phyloP scores from a whole-genome alignment of 768 basidiomycete species.

The Russula emetica region DNA sequence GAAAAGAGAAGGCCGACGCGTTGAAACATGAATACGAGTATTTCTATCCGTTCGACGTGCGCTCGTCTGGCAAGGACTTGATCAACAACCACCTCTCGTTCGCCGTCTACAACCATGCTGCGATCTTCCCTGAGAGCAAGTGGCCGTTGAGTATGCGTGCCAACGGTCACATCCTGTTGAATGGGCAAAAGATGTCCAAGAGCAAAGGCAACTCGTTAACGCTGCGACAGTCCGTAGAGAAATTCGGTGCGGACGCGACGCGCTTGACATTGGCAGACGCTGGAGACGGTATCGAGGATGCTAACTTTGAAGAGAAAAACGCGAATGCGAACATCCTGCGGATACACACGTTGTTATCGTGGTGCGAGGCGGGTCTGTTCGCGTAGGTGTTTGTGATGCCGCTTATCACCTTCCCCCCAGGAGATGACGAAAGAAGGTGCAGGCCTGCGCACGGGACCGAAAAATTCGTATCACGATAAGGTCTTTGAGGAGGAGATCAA shows the following conservation, averaged over 20 bases:
- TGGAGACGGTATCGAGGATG: constrained; percentile 96
- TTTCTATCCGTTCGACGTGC: constrained; percentile 97
- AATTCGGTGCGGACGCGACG: constrained; percentile 96
- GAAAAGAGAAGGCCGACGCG: constrained; percentile 72
- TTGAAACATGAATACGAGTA: constrained; percentile 91
- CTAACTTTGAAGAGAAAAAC: constrained; percentile 98
- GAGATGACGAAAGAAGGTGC: constrained; percentile 74
- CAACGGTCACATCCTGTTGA: constrained; percentile 95
- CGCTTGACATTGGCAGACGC: constrained; percentile 91
- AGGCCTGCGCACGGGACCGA: constrained; percentile 67
- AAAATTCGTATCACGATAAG: constrained; percentile 72
- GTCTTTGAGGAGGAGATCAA: constrained; percentile 92
- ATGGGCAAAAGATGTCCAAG: constrained; percentile 99
- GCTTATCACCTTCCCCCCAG: constrained; percentile 38
- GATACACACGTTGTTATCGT: constrained; percentile 81
- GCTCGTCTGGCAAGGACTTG: constrained; percentile 96
- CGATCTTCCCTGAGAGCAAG: constrained; percentile 83
- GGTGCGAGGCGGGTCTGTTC: constrained; percentile 71
- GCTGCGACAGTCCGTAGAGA: constrained; percentile 78
- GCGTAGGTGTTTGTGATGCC: not conserved
- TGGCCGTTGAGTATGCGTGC: constrained; percentile 91
- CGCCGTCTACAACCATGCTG: constrained; percentile 91
- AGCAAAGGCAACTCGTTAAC: constrained; percentile 95
- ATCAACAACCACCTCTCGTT: constrained; percentile 95
- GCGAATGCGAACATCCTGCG: constrained; percentile 96